Evolutionary conservation across 352 stramenopile species (phyloP).

Genomic region (Blastocystis sp.): DNA sequence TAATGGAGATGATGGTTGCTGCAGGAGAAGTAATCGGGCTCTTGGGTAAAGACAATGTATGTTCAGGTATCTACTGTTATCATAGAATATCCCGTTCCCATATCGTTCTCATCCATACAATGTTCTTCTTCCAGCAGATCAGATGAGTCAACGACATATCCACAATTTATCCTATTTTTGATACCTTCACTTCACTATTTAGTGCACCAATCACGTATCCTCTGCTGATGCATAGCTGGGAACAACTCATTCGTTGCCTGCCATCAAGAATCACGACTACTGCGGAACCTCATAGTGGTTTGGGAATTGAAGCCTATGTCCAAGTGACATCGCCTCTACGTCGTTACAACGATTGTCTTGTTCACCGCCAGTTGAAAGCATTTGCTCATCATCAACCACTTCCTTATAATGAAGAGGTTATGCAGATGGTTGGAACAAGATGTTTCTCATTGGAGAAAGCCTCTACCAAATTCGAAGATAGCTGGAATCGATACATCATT

Average conservation of each 20-base stretch:
- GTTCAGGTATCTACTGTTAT: neutral
- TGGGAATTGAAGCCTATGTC: slow-evolving; percentile 41
- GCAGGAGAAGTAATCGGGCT: slow-evolving; percentile 23
- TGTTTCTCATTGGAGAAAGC: slow-evolving; percentile 55
- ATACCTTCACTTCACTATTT: slow-evolving; percentile 28
- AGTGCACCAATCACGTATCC: neutral
- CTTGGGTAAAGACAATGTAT: slow-evolving; percentile 38
- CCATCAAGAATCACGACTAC: neutral
- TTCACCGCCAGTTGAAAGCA: slow-evolving; percentile 48
- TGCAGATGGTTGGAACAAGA: neutral
- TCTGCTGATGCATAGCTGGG: slow-evolving; percentile 22
- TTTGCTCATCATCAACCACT: neutral
- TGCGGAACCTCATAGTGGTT: slow-evolving; percentile 1
- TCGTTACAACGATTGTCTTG: slow-evolving; percentile 56
- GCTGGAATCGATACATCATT: slow-evolving; percentile 56
- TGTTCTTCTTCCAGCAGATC: slow-evolving; percentile 29
- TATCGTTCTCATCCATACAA: slow-evolving; percentile 42
- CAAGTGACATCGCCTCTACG: slow-evolving; percentile 53
- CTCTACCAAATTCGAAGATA: slow-evolving; percentile 39
- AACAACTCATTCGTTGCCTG: slow-evolving; percentile 44
- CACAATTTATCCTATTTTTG: neutral
- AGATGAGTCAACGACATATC: slow-evolving; percentile 48
- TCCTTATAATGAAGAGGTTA: slow-evolving; percentile 8
- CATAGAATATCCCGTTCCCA: slow-evolving; percentile 37
- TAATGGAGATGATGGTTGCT: slow-evolving; percentile 60